A percentile compares a stretch with the other conserved stretches of the same genome.
These are phyloP conservation scores for Russula virescens DNA, from an alignment of 768 basidiomycete genomes.

Conservation along the genomic window DNA sequence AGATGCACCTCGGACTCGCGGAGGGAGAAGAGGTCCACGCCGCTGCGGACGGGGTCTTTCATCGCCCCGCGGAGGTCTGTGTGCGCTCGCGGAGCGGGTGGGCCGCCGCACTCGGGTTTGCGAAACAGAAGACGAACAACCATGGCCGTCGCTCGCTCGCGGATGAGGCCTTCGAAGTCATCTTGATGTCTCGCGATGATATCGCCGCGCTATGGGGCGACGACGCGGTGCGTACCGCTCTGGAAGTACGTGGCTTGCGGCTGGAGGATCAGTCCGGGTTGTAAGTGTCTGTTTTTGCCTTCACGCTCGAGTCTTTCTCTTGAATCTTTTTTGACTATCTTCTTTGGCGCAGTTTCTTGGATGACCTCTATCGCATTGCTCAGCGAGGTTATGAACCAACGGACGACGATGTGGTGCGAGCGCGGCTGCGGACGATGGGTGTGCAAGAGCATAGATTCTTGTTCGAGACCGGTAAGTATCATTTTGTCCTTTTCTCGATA, in stretches of 20 bases:
- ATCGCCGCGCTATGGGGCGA: slow-evolving; percentile 70
- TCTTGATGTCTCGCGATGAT: slow-evolving; percentile 57
- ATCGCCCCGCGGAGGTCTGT: slow-evolving; percentile 29
- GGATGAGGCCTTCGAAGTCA: slow-evolving; percentile 51
- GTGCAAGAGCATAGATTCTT: slow-evolving; percentile 69
- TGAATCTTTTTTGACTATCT: background rate
- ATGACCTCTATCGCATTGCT: slow-evolving; percentile 12
- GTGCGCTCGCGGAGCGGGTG: slow-evolving; percentile 30
- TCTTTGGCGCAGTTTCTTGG: slow-evolving; percentile 9
- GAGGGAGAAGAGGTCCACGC: slow-evolving; percentile 13
- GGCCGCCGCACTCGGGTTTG: slow-evolving; percentile 28
- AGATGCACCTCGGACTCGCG: slow-evolving; percentile 8
- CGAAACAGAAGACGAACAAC: slow-evolving; percentile 14
- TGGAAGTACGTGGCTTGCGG: slow-evolving; percentile 41
- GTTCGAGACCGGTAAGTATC: slow-evolving; percentile 53
- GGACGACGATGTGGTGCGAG: slow-evolving; percentile 73
- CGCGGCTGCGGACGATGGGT: slow-evolving; percentile 70
- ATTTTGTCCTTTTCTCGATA: background rate
- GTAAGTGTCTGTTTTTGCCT: slow-evolving; percentile 39
- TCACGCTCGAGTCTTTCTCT: background rate
- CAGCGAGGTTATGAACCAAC: slow-evolving; percentile 41
- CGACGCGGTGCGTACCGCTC: slow-evolving; percentile 52
- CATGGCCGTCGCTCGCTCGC: slow-evolving; percentile 30
- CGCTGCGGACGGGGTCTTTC: slow-evolving; percentile 1
- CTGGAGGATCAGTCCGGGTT: slow-evolving; percentile 72